Evolutionary conservation across 139 green algal genomes (phyloP).

Genomic region (Microglena sp.): DNA sequence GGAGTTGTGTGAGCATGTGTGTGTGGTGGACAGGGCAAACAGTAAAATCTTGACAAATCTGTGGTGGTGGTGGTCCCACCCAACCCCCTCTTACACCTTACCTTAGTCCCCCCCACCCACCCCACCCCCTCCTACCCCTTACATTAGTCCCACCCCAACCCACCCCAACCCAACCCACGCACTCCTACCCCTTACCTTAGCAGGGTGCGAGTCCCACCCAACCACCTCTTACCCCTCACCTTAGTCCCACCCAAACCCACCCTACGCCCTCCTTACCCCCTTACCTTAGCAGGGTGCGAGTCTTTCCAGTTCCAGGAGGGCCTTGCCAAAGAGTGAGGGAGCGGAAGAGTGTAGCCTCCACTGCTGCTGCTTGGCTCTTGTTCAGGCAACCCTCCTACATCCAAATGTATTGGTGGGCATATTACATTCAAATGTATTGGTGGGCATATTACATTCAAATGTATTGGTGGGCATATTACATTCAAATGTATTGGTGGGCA

Average conservation of each 20-base stretch:
- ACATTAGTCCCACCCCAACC: no score
- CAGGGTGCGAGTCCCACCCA: neutral
- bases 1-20: no score
- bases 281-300: conserved; percentile 34
- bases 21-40: conserved; percentile 5
- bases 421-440: neutral
- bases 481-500: neutral
- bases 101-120: no score
- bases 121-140: no score
- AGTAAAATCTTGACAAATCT: conserved; percentile 17
- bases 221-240: neutral
- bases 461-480: neutral
- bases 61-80: no score
- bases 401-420: neutral
- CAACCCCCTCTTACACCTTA: no score
- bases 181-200: neutral
- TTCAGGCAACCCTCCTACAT: conserved; percentile 33
- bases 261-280: neutral
- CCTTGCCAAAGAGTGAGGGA: conserved; percentile 54
- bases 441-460: neutral
- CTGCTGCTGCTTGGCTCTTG: conserved; percentile 26
- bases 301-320: conserved; percentile 55
- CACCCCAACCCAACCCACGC: neutral
- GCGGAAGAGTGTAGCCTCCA: conserved; percentile 28
- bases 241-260: neutral